These are phyloP conservation scores for Cutaneotrichosporon mucoides DNA, from an alignment of 1,284 basidiomycete genomes.

Conservation along the genomic window DNA sequence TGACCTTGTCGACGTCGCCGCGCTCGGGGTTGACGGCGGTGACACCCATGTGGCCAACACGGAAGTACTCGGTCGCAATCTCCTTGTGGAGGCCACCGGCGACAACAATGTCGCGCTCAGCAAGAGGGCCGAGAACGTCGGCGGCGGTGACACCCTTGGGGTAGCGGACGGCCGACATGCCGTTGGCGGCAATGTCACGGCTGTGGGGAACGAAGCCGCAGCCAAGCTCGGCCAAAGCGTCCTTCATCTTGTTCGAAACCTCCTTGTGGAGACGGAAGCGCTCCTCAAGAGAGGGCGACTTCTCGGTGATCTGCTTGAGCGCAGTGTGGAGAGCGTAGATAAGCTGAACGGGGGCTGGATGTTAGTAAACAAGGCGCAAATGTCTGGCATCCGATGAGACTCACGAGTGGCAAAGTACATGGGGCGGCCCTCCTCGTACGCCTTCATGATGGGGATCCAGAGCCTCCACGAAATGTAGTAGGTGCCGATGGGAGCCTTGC, in stretches of 20 bases:
- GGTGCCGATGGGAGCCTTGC: conserved; percentile 65
- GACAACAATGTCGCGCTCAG: conserved; percentile 66
- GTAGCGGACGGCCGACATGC: conserved; percentile 81
- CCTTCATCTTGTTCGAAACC: conserved; percentile 69
- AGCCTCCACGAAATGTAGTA: conserved; percentile 92
- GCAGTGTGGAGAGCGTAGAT: conserved; percentile 85
- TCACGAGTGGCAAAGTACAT: conserved; percentile 86
- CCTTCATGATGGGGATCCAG: conserved; percentile 92
- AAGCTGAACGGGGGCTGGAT: conserved; percentile 71
- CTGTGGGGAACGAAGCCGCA: conserved; percentile 65
- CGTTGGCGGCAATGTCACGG: conserved; percentile 71
- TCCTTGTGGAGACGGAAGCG: conserved; percentile 74
- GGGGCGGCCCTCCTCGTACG: conserved; percentile 57
- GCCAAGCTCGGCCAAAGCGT: conserved; percentile 65
- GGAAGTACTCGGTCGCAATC: conserved; percentile 66
- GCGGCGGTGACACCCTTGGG: conserved; percentile 69
- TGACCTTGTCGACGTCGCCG: conserved; percentile 64
- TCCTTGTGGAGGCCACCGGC: conserved; percentile 85
- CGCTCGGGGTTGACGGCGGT: conserved; percentile 67
- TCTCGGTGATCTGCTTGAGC: conserved; percentile 65
- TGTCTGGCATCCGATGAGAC: conserved; percentile 13
- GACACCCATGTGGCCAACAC: conserved; percentile 77
- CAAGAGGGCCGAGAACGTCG: conserved; percentile 64
- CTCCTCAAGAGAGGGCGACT: conserved; percentile 64
- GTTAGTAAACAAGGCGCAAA: not conserved